These are phyloP conservation scores for Oryza coarctata DNA, from an alignment of 176 grass and related monocot genomes.

Conservation along the genomic window DNA sequence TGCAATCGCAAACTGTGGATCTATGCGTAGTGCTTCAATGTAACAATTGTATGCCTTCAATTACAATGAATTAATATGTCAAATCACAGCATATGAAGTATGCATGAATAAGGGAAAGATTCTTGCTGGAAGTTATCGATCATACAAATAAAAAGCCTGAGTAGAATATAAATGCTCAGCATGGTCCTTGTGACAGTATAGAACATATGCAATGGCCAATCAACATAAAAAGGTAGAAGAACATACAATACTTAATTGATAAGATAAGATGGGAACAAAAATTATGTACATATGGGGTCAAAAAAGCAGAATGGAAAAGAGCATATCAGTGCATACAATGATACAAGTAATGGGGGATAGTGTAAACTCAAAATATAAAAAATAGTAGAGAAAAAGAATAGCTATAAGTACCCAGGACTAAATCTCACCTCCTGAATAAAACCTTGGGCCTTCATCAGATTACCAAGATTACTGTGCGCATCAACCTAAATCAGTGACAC, in stretches of 20 bases:
- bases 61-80: conserved; percentile 15
- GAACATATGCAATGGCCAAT: not conserved
- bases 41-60: conserved; percentile 89
- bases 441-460: conserved; percentile 97
- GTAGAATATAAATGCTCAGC: not conserved
- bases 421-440: conserved; percentile 75
- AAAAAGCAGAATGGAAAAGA: not conserved
- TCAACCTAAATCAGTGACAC: conserved; percentile 71
- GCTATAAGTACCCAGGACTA: not conserved
- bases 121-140: not conserved
- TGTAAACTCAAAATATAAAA: not conserved
- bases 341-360: not conserved
- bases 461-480: conserved; percentile 96
- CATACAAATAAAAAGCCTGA: conserved; percentile 1
- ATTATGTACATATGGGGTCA: not conserved
- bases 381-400: not conserved
- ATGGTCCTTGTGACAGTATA: not conserved
- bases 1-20: conserved; percentile 94
- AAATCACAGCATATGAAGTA: not conserved
- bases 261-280: conserved; percentile 1
- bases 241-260: not conserved
- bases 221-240: not conserved
- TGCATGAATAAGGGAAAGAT: not conserved
- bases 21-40: conserved; percentile 72
- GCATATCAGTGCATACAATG: not conserved